Conservation (phyloP, 2,329 filamentous ascomycete genomes). For the Zymoseptoria tritici region DNA sequence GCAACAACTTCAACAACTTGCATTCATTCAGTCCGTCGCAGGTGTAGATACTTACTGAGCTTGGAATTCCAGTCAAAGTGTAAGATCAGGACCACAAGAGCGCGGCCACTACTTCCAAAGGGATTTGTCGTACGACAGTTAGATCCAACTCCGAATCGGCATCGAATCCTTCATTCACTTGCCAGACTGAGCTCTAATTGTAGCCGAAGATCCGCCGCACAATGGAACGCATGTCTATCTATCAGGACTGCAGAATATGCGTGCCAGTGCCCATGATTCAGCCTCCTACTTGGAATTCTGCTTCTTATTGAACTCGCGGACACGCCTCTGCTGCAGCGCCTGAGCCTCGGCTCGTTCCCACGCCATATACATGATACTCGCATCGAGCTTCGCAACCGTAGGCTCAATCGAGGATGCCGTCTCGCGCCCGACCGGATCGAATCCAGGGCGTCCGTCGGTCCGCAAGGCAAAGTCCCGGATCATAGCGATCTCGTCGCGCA, state of each 20-base stretch:
- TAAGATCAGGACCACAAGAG: no score
- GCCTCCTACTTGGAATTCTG: background rate
- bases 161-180: background rate
- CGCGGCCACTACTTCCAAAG: no score
- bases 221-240: no score
- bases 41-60: no score
- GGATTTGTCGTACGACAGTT: no score
- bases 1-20: no score
- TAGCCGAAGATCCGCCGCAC: background rate
- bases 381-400: background rate
- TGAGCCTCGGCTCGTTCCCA: background rate
- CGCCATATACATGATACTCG: background rate
- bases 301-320: background rate
- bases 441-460: background rate
- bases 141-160: background rate
- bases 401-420: background rate
- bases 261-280: background rate
- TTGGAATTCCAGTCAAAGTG: no score
- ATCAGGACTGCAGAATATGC: no score
- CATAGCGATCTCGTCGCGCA: background rate
- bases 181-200: background rate
- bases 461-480: background rate
- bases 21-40: no score
- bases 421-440: background rate
- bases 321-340: background rate